Percentiles rank a stretch among this genome's conserved stretches.
These are phyloP conservation scores for Ramichloridium luteum DNA, from an alignment of 2,329 filamentous ascomycete genomes.

Conservation along the genomic window DNA sequence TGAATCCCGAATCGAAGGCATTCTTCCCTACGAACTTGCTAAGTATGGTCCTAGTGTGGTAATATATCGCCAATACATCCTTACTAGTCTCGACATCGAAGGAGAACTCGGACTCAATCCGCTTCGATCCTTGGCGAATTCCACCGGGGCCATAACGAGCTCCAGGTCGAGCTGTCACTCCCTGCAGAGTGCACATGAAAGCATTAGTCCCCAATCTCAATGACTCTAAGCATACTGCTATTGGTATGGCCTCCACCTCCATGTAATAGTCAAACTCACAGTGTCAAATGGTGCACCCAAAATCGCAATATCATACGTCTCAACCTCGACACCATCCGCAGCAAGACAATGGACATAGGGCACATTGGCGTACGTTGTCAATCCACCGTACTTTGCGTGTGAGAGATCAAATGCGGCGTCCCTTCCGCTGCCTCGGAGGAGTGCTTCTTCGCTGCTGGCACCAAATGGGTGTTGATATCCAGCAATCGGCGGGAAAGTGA, in stretches of 20 bases:
- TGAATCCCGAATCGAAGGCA: constrained; percentile 33
- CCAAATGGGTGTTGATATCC: constrained; percentile 24
- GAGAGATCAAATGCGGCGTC: constrained; percentile 15
- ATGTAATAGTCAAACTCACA: constrained; percentile 15
- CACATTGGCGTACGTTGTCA: constrained; percentile 37
- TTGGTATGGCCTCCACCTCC: too few species aligned
- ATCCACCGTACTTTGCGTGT: constrained; percentile 26
- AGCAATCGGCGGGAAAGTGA: constrained; percentile 31
- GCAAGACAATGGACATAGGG: constrained; percentile 37
- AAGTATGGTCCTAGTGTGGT: too few species aligned
- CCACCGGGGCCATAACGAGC: constrained; percentile 41
- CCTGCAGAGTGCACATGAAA: too few species aligned
- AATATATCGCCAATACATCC: not conserved
- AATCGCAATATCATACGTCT: constrained; percentile 38
- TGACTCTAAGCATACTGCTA: too few species aligned
- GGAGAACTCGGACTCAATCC: constrained; percentile 31
- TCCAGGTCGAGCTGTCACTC: constrained; percentile 41
- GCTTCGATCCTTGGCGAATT: constrained; percentile 38
- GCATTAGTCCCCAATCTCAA: not conserved
- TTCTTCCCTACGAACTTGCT: constrained; percentile 7
- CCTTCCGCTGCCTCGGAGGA: too few species aligned
- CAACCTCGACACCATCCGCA: constrained; percentile 23
- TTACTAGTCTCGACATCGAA: constrained; percentile 40
- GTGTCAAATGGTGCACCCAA: constrained; percentile 40
- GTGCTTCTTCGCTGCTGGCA: too few species aligned